phyloP scores from a whole-genome alignment of 345 rosid species.

The Rhodamnia argentea region DNA sequence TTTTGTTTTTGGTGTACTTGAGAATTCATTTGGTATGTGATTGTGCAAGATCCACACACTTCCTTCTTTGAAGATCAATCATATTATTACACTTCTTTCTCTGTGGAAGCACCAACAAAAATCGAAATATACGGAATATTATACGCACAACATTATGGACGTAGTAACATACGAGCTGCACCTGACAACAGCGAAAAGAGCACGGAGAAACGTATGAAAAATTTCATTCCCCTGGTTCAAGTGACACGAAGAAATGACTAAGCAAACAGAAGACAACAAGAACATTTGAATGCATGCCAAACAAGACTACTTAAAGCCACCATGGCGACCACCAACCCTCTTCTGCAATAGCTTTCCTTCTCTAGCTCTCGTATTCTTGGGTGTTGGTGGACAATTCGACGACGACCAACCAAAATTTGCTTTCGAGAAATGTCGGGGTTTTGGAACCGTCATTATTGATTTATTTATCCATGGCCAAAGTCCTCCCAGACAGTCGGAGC shows the following conservation, averaged over 20 bases:
- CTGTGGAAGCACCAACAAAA: too few relatives aligned
- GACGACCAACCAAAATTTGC: background rate
- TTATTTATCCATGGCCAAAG: background rate
- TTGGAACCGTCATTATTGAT: background rate
- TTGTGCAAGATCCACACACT: background rate
- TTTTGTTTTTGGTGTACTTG: background rate
- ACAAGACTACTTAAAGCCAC: background rate
- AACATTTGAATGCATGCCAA: too few relatives aligned
- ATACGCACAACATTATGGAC: background rate
- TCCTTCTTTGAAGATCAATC: too few relatives aligned
- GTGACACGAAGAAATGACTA: background rate
- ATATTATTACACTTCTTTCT: too few relatives aligned
- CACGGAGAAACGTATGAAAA: background rate
- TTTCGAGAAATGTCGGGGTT: background rate
- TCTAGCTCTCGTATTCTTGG: background rate
- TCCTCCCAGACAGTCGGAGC: background rate
- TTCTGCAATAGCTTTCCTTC: background rate
- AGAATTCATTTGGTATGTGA: background rate
- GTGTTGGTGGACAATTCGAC: background rate
- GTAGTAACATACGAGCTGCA: background rate
- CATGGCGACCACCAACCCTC: background rate
- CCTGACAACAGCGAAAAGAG: background rate
- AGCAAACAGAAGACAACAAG: too few relatives aligned
- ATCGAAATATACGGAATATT: background rate
- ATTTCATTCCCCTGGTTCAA: background rate